Conservation (phyloP, 1,139 yeast genomes). For the Zygosaccharomyces sapae region DNA sequence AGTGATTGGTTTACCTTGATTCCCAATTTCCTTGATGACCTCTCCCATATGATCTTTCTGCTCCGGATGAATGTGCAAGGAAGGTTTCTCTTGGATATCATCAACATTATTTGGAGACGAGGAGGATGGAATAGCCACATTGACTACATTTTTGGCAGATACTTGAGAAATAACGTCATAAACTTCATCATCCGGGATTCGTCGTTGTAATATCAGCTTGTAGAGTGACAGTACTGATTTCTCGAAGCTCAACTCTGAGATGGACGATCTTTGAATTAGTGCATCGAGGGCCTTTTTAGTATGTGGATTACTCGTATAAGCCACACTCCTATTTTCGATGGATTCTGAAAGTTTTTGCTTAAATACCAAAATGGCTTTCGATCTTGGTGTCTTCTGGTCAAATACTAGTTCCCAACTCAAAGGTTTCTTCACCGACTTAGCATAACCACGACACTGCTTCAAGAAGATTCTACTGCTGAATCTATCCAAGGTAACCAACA, state of each 20-base stretch:
- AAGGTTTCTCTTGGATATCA: neutral
- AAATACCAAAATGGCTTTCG: neutral
- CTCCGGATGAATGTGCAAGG: constrained; percentile 16
- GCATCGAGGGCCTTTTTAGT: neutral
- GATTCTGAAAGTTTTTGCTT: constrained; percentile 2
- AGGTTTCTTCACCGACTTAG: neutral
- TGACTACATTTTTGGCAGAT: constrained; percentile 11
- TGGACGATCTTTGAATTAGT: neutral
- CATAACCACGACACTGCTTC: neutral
- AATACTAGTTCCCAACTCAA: constrained; percentile 1
- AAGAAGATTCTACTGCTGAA: neutral
- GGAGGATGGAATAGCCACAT: constrained; percentile 17
- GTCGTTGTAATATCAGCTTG: constrained; percentile 19
- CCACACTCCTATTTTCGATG: neutral
- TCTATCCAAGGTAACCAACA: neutral
- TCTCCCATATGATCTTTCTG: constrained; percentile 11
- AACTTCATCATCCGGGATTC: constrained; percentile 18
- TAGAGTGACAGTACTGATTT: constrained; percentile 14
- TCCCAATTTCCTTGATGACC: constrained; percentile 8
- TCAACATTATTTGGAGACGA: neutral
- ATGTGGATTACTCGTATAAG: neutral
- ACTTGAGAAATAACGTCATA: constrained; percentile 15
- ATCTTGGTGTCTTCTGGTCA: neutral
- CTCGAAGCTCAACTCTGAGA: neutral
- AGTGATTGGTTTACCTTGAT: neutral